Percentiles rank a stretch among this genome's conserved stretches.
Evolutionary conservation across 2,329 filamentous ascomycete genomes (phyloP).

Genomic region (Cryoendolithus antarcticus): DNA sequence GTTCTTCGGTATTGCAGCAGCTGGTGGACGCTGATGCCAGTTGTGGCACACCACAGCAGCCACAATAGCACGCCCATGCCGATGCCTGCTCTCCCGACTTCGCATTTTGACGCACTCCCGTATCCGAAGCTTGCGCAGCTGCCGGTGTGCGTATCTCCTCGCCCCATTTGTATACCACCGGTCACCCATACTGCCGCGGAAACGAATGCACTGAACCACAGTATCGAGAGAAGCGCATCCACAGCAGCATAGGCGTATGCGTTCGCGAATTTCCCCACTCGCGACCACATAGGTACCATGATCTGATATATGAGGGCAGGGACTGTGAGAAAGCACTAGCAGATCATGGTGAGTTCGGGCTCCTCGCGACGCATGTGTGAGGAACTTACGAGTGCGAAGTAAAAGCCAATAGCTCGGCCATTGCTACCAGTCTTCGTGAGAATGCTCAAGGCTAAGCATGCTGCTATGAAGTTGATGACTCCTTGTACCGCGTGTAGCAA

Average conservation of each 20-base stretch:
- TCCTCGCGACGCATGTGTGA: neutral
- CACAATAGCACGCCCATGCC: slow-evolving; percentile 47
- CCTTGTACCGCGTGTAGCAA: slow-evolving; percentile 42
- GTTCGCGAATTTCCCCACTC: slow-evolving; percentile 46
- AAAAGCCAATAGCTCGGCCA: slow-evolving; percentile 44
- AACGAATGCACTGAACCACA: slow-evolving; percentile 50
- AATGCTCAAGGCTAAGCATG: slow-evolving; percentile 45
- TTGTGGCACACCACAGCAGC: slow-evolving; percentile 42
- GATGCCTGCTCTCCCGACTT: slow-evolving; percentile 42
- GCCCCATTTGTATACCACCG: slow-evolving; percentile 40
- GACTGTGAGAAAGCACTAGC: slow-evolving; percentile 46
- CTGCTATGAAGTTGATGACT: slow-evolving; percentile 45
- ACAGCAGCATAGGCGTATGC: slow-evolving; percentile 47
- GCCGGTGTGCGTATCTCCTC: slow-evolving; percentile 41
- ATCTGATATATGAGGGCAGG: slow-evolving; percentile 48
- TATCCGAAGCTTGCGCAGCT: slow-evolving; percentile 43
- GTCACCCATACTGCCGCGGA: slow-evolving; percentile 44
- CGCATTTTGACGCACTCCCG: slow-evolving; percentile 43
- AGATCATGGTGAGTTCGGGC: neutral
- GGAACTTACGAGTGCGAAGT: slow-evolving; percentile 43
- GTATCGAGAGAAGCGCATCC: slow-evolving; percentile 40
- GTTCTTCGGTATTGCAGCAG: slow-evolving; percentile 45
- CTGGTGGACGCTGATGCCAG: slow-evolving; percentile 42
- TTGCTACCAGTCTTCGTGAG: slow-evolving; percentile 42
- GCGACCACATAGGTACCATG: slow-evolving; percentile 49